Conservation (phyloP, 108 stramenopile species). For the Pseudonitzschia delicatissima region DNA sequence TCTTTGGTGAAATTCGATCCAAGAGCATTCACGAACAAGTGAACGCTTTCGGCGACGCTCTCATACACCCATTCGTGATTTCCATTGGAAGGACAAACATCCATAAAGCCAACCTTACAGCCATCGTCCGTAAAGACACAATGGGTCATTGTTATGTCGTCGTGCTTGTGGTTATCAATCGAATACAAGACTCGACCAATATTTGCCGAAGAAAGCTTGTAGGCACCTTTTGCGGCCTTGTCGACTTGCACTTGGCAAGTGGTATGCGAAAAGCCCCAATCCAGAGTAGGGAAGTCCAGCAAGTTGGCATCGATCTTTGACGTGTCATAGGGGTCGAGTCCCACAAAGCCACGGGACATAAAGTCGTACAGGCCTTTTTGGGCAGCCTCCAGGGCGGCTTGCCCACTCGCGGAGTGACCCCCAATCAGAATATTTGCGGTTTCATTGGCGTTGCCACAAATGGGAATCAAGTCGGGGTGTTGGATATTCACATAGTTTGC, state of each 20-base stretch:
- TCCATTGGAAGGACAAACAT: constrained; percentile 1
- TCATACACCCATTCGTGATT: constrained; percentile 18
- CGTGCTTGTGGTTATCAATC: constrained; percentile 17
- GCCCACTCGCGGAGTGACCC: constrained; percentile 33
- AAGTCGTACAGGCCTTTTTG: constrained; percentile 3
- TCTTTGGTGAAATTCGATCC: background rate
- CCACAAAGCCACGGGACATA: constrained; percentile 23
- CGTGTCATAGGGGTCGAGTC: constrained; percentile 26
- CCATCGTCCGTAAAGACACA: constrained; percentile 35
- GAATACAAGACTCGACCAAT: constrained; percentile 15
- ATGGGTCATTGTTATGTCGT: constrained; percentile 7
- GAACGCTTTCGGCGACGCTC: constrained; percentile 19
- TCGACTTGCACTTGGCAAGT: constrained; percentile 29
- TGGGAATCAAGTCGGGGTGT: background rate
- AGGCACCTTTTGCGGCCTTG: constrained; percentile 20
- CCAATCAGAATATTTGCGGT: constrained; percentile 15
- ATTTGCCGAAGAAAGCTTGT: constrained; percentile 1
- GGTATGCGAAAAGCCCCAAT: constrained; percentile 32
- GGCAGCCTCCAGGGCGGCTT: constrained; percentile 25
- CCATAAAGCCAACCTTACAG: constrained; percentile 17
- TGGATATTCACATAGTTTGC: background rate
- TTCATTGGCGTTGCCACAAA: background rate
- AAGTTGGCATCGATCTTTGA: background rate
- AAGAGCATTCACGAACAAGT: constrained; percentile 18
- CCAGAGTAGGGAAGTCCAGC: constrained; percentile 7